Conservation (phyloP, 441 rosid species). For the Omphalea diandra region DNA sequence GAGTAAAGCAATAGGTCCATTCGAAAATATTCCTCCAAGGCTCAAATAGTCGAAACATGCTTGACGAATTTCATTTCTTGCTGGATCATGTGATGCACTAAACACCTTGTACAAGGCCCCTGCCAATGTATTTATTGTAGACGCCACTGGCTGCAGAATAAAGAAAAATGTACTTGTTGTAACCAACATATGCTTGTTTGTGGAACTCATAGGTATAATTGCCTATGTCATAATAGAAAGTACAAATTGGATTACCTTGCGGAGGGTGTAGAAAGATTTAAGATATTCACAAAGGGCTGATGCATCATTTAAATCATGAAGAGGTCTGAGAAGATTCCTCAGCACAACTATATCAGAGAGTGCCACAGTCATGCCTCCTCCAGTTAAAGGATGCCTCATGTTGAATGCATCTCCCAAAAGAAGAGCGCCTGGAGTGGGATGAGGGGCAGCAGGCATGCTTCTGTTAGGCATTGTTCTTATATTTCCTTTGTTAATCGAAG, state of each 20-base stretch:
- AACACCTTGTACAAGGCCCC: not conserved
- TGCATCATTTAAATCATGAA: not conserved
- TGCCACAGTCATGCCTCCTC: conserved; percentile 4
- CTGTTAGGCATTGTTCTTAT: not conserved
- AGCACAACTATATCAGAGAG: not conserved
- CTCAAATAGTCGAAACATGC: too few relatives aligned
- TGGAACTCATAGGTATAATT: too few relatives aligned
- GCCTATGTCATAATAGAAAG: not conserved
- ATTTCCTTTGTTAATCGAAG: not conserved
- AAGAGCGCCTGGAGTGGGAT: conserved; percentile 8
- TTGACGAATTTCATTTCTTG: not conserved
- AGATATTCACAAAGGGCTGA: conserved; percentile 6
- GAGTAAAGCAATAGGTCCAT: not conserved
- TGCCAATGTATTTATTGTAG: not conserved
- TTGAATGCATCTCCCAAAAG: not conserved
- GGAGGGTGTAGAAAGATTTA: conserved; percentile 2
- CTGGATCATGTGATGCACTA: not conserved
- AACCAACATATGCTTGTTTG: too few relatives aligned
- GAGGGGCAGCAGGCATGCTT: conserved; percentile 2
- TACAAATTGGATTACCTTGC: not conserved
- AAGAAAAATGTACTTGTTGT: not conserved
- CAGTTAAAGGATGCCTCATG: conserved; percentile 10
- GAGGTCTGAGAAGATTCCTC: too few relatives aligned
- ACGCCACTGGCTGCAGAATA: not conserved
- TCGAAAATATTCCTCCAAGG: not conserved